Conservation (phyloP, 805 yeast species). For the Zygotorulaspora chibaensis region DNA sequence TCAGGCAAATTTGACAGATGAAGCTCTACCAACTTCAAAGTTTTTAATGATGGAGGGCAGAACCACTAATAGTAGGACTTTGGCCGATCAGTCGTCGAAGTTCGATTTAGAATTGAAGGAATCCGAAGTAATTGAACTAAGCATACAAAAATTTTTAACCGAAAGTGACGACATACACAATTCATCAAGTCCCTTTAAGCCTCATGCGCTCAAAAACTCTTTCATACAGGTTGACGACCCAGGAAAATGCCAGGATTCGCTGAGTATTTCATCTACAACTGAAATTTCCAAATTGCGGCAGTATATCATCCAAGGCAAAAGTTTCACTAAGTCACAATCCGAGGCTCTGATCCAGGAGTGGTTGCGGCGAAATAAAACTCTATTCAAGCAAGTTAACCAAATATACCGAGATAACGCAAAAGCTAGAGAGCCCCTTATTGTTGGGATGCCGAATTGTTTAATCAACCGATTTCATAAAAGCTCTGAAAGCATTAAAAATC, state of each 20-base stretch:
- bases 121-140: background rate
- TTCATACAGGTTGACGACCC: too few relatives aligned
- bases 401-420: slow-evolving; percentile 45
- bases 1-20: too few relatives aligned
- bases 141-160: background rate
- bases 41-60: too few relatives aligned
- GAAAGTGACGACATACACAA: background rate
- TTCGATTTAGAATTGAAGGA: background rate
- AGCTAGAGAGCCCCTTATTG: slow-evolving; percentile 46
- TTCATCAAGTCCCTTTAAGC: background rate
- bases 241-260: background rate
- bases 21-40: too few relatives aligned
- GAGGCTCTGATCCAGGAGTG: slow-evolving; percentile 6
- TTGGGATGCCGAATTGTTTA: slow-evolving; percentile 39
- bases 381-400: slow-evolving; percentile 38
- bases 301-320: slow-evolving; percentile 23
- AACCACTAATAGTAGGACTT: too few relatives aligned
- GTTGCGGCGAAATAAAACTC: slow-evolving; percentile 7
- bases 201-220: too few relatives aligned
- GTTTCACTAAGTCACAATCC: slow-evolving; percentile 25
- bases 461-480: slow-evolving; percentile 30
- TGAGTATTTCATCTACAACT: background rate
- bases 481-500: slow-evolving; percentile 17
- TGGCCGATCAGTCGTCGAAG: background rate
- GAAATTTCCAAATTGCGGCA: slow-evolving; percentile 9